Base-by-base conservation (phyloP, 495 filamentous ascomycete species). In the Aspergillus cavernicola region DNA sequence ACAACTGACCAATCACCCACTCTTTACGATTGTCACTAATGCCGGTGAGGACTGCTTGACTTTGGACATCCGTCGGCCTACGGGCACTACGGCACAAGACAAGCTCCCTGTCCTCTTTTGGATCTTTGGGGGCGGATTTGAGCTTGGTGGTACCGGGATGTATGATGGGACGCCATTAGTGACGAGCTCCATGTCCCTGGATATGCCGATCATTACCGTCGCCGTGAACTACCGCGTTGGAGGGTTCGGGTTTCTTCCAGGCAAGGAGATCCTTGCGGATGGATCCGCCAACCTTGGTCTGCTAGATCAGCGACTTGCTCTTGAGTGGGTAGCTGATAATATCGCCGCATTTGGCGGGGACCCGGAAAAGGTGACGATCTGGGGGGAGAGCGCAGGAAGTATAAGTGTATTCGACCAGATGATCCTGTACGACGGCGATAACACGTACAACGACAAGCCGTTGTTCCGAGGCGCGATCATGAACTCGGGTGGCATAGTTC, bases 191-290 rank as follows among this genome's bases (percentile, higher is more conserved):
- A 66, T 85, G 8, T 36, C 55, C 10, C 60, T 80, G 52, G 73
- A 74, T 5, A 83, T 88, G 70, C 84, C 84, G 0, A 77, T 91
- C 42, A 67, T 92, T 10, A 76, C 88, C 37, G 82, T 92, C 4
- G 83, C 82, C 39, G 84, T 91, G 66, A 92, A 88, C 65, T 90
- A 90, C 60, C 83, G 88, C 4, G 80, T 90, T 10, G 86, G 87
- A 0, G 73, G 85, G 0, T 87, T 83, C 62, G 88, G 88, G 0
- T 90, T 90, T 57, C 65, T 91, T 10, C 84, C 87, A 0, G 81
- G 85, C 10, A 78, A 80, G 49, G 85, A 89, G 67, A 75, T 89
- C 31, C 73, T 83, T 4, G 70, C 72, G 19, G 85, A 88, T 55
- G 86, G 85, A 8, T 73, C 84, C 0, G 61, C 85, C 19, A 83